A percentile compares a stretch with the other conserved stretches of the same genome.
Conservation (phyloP, 2,329 filamentous ascomycete genomes). For the Xylariaceae sp. region DNA sequence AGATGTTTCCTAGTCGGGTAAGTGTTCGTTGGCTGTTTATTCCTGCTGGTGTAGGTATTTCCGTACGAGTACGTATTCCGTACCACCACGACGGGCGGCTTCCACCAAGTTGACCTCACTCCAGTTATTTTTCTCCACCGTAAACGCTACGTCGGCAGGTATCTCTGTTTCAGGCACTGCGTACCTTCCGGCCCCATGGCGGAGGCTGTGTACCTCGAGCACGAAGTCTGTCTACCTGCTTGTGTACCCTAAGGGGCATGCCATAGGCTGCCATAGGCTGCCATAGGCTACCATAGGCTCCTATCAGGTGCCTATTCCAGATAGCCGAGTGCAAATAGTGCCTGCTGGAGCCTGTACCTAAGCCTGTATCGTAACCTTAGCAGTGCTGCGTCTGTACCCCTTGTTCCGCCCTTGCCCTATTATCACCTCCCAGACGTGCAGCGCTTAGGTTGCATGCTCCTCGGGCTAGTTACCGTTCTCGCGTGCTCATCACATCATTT, state of each 20-base stretch:
- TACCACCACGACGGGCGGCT: neutral
- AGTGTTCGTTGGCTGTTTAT: neutral
- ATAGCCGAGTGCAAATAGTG: neutral
- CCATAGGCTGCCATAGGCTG: too few relatives aligned
- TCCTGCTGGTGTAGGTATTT: neutral
- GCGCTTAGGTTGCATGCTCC: conserved; percentile 8
- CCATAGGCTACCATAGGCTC: too few relatives aligned
- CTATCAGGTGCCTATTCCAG: neutral
- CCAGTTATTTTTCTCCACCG: too few relatives aligned
- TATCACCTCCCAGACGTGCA: conserved; percentile 14
- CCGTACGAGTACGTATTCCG: neutral
- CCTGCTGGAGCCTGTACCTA: too few relatives aligned
- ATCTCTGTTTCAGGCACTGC: too few relatives aligned
- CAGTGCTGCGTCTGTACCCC: neutral
- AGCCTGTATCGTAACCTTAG: too few relatives aligned
- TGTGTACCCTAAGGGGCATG: too few relatives aligned
- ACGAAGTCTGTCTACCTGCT: too few relatives aligned
- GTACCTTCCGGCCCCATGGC: too few relatives aligned
- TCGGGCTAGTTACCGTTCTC: conserved; percentile 3
- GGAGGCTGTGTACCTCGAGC: too few relatives aligned
- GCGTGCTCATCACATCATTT: conserved; percentile 25
- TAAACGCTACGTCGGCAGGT: too few relatives aligned
- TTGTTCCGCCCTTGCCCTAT: neutral
- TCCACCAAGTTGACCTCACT: neutral
- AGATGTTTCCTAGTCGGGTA: neutral